Conservation (phyloP, 495 filamentous ascomycete genomes). For the Cryomyces minteri region DNA sequence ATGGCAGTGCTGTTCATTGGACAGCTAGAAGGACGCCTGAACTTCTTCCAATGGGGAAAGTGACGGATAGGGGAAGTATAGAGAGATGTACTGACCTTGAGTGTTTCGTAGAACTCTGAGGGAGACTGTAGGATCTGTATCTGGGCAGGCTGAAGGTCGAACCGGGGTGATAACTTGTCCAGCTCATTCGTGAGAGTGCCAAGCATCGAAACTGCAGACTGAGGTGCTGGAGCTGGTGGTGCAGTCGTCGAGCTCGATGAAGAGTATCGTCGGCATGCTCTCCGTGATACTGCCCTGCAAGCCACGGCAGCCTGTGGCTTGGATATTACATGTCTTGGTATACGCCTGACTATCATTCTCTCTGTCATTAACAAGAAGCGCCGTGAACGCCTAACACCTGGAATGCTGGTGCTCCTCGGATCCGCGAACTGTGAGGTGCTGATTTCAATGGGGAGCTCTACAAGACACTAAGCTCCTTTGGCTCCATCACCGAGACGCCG, state of each 20-base stretch:
- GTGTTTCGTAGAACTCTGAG: constrained; percentile 64
- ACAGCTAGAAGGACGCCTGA: neutral
- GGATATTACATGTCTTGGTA: constrained; percentile 4
- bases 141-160: constrained; percentile 66
- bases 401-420: no score
- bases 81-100: constrained; percentile 43
- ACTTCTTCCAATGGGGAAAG: neutral
- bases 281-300: neutral
- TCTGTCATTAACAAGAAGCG: neutral
- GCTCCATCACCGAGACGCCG: no score
- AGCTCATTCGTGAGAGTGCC: constrained; percentile 60
- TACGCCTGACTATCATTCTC: constrained; percentile 14
- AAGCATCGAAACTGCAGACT: constrained; percentile 29
- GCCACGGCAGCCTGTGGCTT: neutral
- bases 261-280: constrained; percentile 8
- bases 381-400: no score
- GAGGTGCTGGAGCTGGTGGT: constrained; percentile 5
- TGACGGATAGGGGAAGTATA: no score
- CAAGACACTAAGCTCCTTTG: no score
- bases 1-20: neutral
- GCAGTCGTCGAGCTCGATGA: constrained; percentile 6
- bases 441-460: no score
- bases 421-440: no score
- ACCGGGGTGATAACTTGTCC: constrained; percentile 75
- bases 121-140: constrained; percentile 66